These are phyloP conservation scores for Fusarium sp. DNA, from an alignment of 2,329 filamentous ascomycete species.

Conservation along the genomic window DNA sequence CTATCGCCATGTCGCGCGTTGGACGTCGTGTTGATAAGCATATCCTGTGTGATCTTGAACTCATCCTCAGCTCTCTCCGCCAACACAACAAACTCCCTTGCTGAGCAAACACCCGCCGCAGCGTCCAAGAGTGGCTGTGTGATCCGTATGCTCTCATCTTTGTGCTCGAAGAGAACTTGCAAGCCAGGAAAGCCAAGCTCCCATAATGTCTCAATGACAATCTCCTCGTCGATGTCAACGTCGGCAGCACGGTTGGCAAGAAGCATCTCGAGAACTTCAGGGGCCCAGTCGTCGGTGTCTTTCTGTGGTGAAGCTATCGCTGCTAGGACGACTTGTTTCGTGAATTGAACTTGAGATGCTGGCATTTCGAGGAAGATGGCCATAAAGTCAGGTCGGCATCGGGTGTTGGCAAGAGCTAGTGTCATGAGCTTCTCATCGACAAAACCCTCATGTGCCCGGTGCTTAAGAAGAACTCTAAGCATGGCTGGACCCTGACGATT, in stretches of 20 bases:
- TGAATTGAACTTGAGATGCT: slow-evolving; percentile 8
- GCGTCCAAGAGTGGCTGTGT: slow-evolving; percentile 21
- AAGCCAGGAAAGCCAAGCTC: slow-evolving; percentile 18
- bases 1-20: slow-evolving; percentile 19
- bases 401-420: slow-evolving; percentile 15
- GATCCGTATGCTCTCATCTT: slow-evolving; percentile 12
- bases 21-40: slow-evolving; percentile 25
- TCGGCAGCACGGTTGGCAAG: slow-evolving; percentile 18
- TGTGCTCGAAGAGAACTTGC: slow-evolving; percentile 16
- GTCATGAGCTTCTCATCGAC: slow-evolving; percentile 19
- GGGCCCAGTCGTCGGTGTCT: slow-evolving; percentile 21
- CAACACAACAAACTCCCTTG: slow-evolving; percentile 12
- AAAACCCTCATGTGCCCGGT: slow-evolving; percentile 14
- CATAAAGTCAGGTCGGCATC: slow-evolving; percentile 23
- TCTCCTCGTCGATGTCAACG: slow-evolving; percentile 23
- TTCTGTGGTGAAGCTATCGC: slow-evolving; percentile 14
- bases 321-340: slow-evolving; percentile 20
- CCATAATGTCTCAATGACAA: slow-evolving; percentile 5
- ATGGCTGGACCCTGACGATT: slow-evolving; percentile 24
- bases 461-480: slow-evolving; percentile 25
- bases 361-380: slow-evolving; percentile 22
- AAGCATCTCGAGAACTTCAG: slow-evolving; percentile 27
- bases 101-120: slow-evolving; percentile 19
- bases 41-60: slow-evolving; percentile 25
- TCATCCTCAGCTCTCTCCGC: slow-evolving; percentile 17